phyloP scores from a whole-genome alignment of 371 early-diverging fungal species.

The Lichtheimia ornata region DNA sequence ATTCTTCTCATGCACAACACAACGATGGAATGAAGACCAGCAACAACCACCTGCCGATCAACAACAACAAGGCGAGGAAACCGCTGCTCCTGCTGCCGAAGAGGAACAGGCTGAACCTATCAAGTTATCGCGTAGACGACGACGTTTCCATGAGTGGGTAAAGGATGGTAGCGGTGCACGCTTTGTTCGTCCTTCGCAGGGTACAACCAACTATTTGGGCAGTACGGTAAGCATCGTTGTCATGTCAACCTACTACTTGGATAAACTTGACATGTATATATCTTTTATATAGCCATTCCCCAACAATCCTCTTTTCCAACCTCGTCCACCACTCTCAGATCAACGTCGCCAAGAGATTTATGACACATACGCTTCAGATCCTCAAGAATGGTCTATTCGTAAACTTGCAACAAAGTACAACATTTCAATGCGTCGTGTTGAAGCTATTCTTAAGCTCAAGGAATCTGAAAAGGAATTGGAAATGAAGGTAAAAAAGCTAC shows the following conservation, averaged over 20 bases:
- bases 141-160: slow-evolving; percentile 46
- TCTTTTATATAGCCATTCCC: slow-evolving; percentile 75
- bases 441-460: slow-evolving; percentile 90
- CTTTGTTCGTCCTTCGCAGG: slow-evolving; percentile 40
- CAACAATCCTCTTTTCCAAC: slow-evolving; percentile 84
- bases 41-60: not conserved
- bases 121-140: slow-evolving; percentile 46
- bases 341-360: slow-evolving; percentile 73
- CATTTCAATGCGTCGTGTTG: slow-evolving; percentile 84
- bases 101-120: slow-evolving; percentile 31
- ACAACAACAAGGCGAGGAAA: slow-evolving; percentile 6
- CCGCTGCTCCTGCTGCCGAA: slow-evolving; percentile 13
- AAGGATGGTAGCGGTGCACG: slow-evolving; percentile 31
- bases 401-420: slow-evolving; percentile 70
- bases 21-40: slow-evolving; percentile 16
- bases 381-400: slow-evolving; percentile 69
- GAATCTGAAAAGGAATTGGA: slow-evolving; percentile 73
- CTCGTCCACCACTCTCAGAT: slow-evolving; percentile 80
- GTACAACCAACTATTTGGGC: slow-evolving; percentile 50
- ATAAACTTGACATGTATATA: slow-evolving; percentile 2
- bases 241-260: not conserved
- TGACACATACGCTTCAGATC: slow-evolving; percentile 59
- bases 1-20: slow-evolving; percentile 9
- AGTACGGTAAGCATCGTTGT: slow-evolving; percentile 18
- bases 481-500: slow-evolving; percentile 41